Conservation (phyloP, 352 stramenopile species). For the Pythium aphanidermatum region DNA sequence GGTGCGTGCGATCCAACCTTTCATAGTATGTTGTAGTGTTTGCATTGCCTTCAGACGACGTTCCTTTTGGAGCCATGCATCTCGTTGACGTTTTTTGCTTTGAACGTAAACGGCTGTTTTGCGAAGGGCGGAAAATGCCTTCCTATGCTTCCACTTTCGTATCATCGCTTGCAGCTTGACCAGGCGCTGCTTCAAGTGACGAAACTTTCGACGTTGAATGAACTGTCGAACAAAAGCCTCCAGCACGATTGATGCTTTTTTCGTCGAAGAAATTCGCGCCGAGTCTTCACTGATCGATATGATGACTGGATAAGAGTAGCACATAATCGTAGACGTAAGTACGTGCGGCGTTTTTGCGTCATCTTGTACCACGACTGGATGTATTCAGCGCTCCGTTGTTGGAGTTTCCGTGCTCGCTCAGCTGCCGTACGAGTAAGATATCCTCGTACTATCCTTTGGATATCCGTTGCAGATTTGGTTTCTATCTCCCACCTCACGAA, state of each 20-base stretch:
- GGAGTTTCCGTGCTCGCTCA: constrained; percentile 50
- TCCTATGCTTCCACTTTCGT: constrained; percentile 34
- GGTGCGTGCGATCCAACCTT: constrained; percentile 39
- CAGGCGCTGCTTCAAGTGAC: constrained; percentile 52
- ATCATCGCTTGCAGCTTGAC: constrained; percentile 58
- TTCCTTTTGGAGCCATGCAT: constrained; percentile 17
- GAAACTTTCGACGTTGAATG: constrained; percentile 57
- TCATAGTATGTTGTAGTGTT: constrained; percentile 42
- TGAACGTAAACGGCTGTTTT: constrained; percentile 32
- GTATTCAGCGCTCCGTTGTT: constrained; percentile 24
- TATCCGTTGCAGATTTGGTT: constrained; percentile 26
- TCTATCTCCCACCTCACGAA: constrained; percentile 30
- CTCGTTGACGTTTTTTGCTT: constrained; percentile 34
- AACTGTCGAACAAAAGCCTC: constrained; percentile 65
- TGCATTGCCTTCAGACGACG: constrained; percentile 26
- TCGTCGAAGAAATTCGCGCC: constrained; percentile 37
- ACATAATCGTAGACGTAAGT: constrained; percentile 20
- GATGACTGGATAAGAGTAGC: constrained; percentile 40
- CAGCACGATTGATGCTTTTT: constrained; percentile 56
- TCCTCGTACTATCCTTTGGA: constrained; percentile 42
- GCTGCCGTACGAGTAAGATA: constrained; percentile 58
- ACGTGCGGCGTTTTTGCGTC: constrained; percentile 26
- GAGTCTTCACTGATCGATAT: constrained; percentile 32
- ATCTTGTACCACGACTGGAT: constrained; percentile 65
- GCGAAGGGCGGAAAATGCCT: constrained; percentile 24